Evolutionary conservation across 371 early-diverging fungal species (phyloP).

Genomic region (Conidiobolus incongruus): DNA sequence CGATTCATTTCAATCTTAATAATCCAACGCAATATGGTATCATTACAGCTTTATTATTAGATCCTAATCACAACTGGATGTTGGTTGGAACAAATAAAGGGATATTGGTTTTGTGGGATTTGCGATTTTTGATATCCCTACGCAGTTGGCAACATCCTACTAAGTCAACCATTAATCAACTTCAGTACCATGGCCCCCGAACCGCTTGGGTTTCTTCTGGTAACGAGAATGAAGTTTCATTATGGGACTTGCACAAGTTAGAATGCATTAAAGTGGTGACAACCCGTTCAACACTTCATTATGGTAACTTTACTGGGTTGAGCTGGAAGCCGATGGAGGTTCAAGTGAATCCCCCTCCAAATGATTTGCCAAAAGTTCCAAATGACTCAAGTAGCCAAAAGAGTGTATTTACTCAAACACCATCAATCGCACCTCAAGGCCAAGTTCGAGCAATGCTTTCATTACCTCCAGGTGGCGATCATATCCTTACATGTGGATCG

Average conservation of each 20-base stretch:
- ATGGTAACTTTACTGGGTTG: slow-evolving; percentile 17
- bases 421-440: background rate
- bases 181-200: slow-evolving; percentile 9
- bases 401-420: background rate
- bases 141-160: slow-evolving; percentile 62
- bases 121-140: slow-evolving; percentile 57
- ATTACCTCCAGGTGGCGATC: slow-evolving; percentile 22
- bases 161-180: slow-evolving; percentile 33
- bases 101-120: slow-evolving; percentile 57
- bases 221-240: slow-evolving; percentile 54
- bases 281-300: slow-evolving; percentile 11
- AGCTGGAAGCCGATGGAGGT: slow-evolving; percentile 23
- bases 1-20: slow-evolving; percentile 31
- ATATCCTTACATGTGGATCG: slow-evolving; percentile 54
- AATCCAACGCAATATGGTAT: slow-evolving; percentile 27
- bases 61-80: slow-evolving; percentile 36
- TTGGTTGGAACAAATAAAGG: slow-evolving; percentile 65
- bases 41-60: slow-evolving; percentile 44
- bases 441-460: background rate
- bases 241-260: slow-evolving; percentile 54
- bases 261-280: slow-evolving; percentile 49
- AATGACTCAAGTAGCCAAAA: background rate
- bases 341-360: slow-evolving; percentile 20
- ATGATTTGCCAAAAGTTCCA: slow-evolving; percentile 7
- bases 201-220: slow-evolving; percentile 32